Conservation (phyloP, 345 rosid species). For the Erysimum cheiranthoides region DNA sequence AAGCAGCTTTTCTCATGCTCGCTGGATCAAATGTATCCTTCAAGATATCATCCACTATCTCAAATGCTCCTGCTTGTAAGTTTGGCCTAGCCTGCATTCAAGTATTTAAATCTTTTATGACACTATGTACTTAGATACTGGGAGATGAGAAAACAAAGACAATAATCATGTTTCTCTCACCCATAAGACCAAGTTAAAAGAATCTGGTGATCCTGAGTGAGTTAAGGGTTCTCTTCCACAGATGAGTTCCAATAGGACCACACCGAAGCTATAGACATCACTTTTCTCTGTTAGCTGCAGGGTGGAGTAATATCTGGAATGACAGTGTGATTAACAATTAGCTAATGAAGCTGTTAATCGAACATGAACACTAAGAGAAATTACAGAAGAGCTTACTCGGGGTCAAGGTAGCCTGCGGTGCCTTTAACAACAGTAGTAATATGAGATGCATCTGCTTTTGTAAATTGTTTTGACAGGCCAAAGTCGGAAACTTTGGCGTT, state of each 20-base stretch:
- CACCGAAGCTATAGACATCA: slow-evolving; percentile 92
- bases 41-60: slow-evolving; percentile 76
- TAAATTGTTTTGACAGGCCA: slow-evolving; percentile 44
- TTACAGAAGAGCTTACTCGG: slow-evolving; percentile 62
- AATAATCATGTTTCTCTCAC: slow-evolving; percentile 49
- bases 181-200: slow-evolving; percentile 95
- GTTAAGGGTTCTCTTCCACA: slow-evolving; percentile 91
- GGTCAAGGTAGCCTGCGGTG: slow-evolving; percentile 95
- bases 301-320: slow-evolving; percentile 80
- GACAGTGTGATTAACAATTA: slow-evolving; percentile 12
- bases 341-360: neutral
- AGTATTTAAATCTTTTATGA: slow-evolving; percentile 16
- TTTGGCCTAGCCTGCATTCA: slow-evolving; percentile 81
- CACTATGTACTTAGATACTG: slow-evolving; percentile 2
- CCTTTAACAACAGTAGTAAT: slow-evolving; percentile 92
- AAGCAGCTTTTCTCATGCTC: slow-evolving; percentile 76
- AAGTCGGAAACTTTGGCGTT: slow-evolving; percentile 58
- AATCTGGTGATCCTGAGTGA: slow-evolving; percentile 82
- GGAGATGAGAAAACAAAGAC: slow-evolving; percentile 13
- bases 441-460: slow-evolving; percentile 76
- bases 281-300: slow-evolving; percentile 93
- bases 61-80: slow-evolving; percentile 87
- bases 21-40: slow-evolving; percentile 65
- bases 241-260: slow-evolving; percentile 86
- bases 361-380: neutral